Evolutionary conservation across 108 stramenopile species (phyloP), one percentile per base, ranked within the genome.

Genomic region (Poteriospumella lacustris): DNA sequence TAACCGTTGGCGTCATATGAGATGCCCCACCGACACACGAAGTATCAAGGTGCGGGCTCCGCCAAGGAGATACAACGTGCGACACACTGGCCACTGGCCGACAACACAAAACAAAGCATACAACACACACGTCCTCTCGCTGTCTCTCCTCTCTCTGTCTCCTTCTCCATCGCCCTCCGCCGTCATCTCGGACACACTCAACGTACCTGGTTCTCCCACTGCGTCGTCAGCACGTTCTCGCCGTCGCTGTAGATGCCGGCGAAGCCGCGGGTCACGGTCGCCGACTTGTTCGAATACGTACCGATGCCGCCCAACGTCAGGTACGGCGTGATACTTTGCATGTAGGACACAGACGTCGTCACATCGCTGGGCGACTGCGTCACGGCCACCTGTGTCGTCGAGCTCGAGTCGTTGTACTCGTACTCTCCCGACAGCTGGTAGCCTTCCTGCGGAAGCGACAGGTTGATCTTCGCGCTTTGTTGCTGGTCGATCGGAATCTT

Each of bases 241-340:
- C 36, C 36, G 24, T 68, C 19, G 24, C 24, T 40, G 24, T 36
- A 68, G 15, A 68, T 19, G 12, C 64, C 64, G 19, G 64, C 64
- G 24, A 36, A 68, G 36, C 28, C 64, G 19, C 15, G 12, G 12
- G 64, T 36, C 19, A 68, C 64, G 19, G 64, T 15, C 24, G 15
- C 24, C 19, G 52, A 56, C 24, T 56, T 56, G 19, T 56, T 15
- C 19, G 19, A 19, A 56, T 56, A 56, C 15, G 52, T 56, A 56
- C 52, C 52, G 15, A 19, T 52, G 19, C 64, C 64, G 38, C 70
- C 70, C 36, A 73, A 73, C 9, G 29, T 42, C 31, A 73, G 41
- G 31, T 3, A 5, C 12, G 70, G 41, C 9, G 36, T 73, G 9
- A 73, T 12, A 38, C 31, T 31, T 38, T 73, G 70, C 43, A 73